phyloP scores from a whole-genome alignment of 768 basidiomycete genomes.

The Lepiota venenata region DNA sequence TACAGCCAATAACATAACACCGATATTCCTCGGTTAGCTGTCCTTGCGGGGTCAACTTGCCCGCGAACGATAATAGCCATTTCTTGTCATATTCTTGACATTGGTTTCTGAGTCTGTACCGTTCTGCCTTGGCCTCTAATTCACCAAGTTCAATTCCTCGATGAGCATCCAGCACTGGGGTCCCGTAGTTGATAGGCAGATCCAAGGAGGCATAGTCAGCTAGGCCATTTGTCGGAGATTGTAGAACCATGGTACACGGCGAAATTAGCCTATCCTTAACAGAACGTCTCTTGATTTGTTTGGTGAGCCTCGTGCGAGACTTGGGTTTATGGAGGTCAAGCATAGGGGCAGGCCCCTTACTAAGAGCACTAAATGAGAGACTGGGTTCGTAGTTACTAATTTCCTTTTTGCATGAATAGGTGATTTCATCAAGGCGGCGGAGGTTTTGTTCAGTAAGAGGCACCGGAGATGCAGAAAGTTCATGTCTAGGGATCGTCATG shows the following conservation, averaged over 20 bases:
- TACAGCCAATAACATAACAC: slow-evolving; percentile 66
- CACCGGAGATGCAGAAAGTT: neutral
- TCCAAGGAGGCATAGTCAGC: neutral
- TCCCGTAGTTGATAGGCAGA: slow-evolving; percentile 32
- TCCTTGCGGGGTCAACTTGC: slow-evolving; percentile 56
- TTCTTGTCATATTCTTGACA: slow-evolving; percentile 57
- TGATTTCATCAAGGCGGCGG: neutral
- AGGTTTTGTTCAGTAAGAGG: neutral
- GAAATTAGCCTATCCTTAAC: slow-evolving; percentile 20
- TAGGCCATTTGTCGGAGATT: slow-evolving; percentile 12
- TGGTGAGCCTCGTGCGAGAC: neutral
- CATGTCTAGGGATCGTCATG: neutral
- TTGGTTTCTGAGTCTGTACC: slow-evolving; percentile 51
- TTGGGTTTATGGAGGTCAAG: slow-evolving; percentile 1
- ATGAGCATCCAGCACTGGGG: slow-evolving; percentile 64
- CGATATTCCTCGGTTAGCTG: slow-evolving; percentile 58
- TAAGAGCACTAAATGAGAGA: slow-evolving; percentile 24
- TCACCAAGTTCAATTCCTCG: slow-evolving; percentile 53
- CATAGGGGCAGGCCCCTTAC: slow-evolving; percentile 24
- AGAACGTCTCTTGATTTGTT: neutral
- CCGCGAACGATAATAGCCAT: slow-evolving; percentile 68
- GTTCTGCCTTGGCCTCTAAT: slow-evolving; percentile 51
- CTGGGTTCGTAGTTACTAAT: slow-evolving; percentile 23
- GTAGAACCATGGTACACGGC: slow-evolving; percentile 5
- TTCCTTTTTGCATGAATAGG: neutral